Percentiles rank a stretch among this genome's conserved stretches.
phyloP scores from a whole-genome alignment of 1,139 yeast species.

The Suhomyces kunorum region DNA sequence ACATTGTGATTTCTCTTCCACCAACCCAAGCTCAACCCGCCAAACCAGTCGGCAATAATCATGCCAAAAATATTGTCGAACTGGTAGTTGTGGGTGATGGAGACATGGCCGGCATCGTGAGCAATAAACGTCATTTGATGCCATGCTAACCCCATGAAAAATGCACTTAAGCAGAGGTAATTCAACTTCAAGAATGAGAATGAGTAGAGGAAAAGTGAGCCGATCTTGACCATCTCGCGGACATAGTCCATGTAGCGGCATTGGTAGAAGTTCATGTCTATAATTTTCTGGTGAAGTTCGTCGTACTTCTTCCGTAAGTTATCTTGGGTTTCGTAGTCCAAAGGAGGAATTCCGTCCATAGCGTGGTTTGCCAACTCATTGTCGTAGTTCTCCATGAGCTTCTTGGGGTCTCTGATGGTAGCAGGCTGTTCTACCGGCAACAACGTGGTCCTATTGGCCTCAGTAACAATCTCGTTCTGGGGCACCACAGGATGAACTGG shows the following conservation, averaged over 20 bases:
- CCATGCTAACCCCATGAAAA: slow-evolving; percentile 77
- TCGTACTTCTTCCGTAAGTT: slow-evolving; percentile 58
- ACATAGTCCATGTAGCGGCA: slow-evolving; percentile 74
- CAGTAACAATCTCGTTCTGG: slow-evolving; percentile 43
- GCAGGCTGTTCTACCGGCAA: slow-evolving; percentile 36
- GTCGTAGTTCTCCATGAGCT: slow-evolving; percentile 59
- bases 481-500: slow-evolving; percentile 50
- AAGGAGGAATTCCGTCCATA: slow-evolving; percentile 54
- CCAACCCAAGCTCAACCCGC: slow-evolving; percentile 92
- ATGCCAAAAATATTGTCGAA: slow-evolving; percentile 77
- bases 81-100: slow-evolving; percentile 79
- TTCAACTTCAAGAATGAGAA: slow-evolving; percentile 49
- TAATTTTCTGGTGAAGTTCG: slow-evolving; percentile 57
- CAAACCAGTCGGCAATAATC: slow-evolving; percentile 71
- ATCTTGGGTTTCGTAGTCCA: slow-evolving; percentile 69
- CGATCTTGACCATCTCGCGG: slow-evolving; percentile 64
- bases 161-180: slow-evolving; percentile 58
- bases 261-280: slow-evolving; percentile 60
- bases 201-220: slow-evolving; percentile 52
- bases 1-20: slow-evolving; percentile 94
- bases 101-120: slow-evolving; percentile 87
- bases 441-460: slow-evolving; percentile 35
- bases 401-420: slow-evolving; percentile 56
- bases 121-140: slow-evolving; percentile 87
- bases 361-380: slow-evolving; percentile 55